phyloP scores from a whole-genome alignment of 306 rosid species.

The Abrus precatorius region DNA sequence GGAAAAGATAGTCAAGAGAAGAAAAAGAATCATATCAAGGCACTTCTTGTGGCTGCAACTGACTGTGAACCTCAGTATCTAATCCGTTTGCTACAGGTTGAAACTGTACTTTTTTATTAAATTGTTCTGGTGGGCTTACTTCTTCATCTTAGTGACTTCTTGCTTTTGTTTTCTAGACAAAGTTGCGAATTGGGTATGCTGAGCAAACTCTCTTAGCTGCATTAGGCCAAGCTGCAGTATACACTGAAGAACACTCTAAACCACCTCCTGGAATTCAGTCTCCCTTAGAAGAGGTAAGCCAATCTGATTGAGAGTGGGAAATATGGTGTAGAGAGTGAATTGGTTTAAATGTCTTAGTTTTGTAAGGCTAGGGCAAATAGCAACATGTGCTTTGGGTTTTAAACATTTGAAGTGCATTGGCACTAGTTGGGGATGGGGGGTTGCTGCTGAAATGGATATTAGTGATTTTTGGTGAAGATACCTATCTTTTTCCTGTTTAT shows the following conservation, averaged over 20 bases:
- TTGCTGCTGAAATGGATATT: slow-evolving; percentile 10
- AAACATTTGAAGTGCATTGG: slow-evolving; percentile 19
- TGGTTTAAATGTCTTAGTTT: slow-evolving; percentile 25
- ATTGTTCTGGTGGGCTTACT: slow-evolving; percentile 39
- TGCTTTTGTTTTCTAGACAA: slow-evolving; percentile 58
- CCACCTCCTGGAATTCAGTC: slow-evolving; percentile 74
- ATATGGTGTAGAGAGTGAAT: slow-evolving; percentile 26
- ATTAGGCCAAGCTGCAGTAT: slow-evolving; percentile 89
- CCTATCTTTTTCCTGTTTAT: slow-evolving; percentile 20
- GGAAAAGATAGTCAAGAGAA: slow-evolving; percentile 96
- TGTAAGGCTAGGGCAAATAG: slow-evolving; percentile 24
- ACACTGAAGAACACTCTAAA: slow-evolving; percentile 74
- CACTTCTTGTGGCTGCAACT: slow-evolving; percentile 93
- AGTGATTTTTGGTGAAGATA: slow-evolving; percentile 33
- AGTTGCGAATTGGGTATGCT: slow-evolving; percentile 88
- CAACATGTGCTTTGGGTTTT: slow-evolving; percentile 29
- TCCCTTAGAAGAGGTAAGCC: slow-evolving; percentile 84
- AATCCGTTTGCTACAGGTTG: slow-evolving; percentile 90
- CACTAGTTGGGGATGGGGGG: slow-evolving; percentile 26
- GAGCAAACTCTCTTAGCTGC: slow-evolving; percentile 96
- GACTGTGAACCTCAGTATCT: slow-evolving; percentile 91
- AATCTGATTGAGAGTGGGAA: slow-evolving; percentile 37
- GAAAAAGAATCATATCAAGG: slow-evolving; percentile 87
- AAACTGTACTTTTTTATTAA: slow-evolving; percentile 34
- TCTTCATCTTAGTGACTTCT: slow-evolving; percentile 38